Base-by-base conservation (phyloP, 257 asterid genomes). In the Gynochthodes officinalis region DNA sequence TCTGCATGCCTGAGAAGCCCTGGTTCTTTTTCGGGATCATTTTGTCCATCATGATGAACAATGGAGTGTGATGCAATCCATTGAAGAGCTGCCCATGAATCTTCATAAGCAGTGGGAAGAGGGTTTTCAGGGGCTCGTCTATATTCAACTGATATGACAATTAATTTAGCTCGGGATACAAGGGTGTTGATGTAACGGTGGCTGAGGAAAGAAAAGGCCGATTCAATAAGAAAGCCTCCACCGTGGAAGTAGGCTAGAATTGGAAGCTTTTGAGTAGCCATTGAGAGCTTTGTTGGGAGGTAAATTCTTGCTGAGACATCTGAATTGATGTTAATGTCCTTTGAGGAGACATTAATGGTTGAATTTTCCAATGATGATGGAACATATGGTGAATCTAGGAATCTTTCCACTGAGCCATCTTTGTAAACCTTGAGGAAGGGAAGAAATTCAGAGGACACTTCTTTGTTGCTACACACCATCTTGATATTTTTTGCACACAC, bases 291-390 rank as follows among this genome's bases (percentile, higher is more conserved):
- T 7, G 42, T 6, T 11, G 84, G 79, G 49, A 76, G 77, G 78
- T 71, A 81, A 32, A 81, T 77, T 75, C 85, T 75, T n/a, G 85
- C 82, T 2, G 78, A 62, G 64, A 81, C 54, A 16, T 67, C 65
- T 10, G 75, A 61, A 65, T 73, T 60, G 52, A 81, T 75, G 43
- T 6, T 74, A 27, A 78, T 32, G 63, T 81, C 85, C 28, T 81
- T 81, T 11, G 82, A 78, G 21, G 76, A 81, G 21, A 81, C 82
- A 11, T 70, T 66, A 7, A 50, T 70, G 33, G 14, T 0, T 21
- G 52, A 49, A 65, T 74, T 77, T 3, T 67, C 49, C 15, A 16
- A 32, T 3, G 78, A 71, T 21, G 85, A 76, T 14, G 80, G 80
- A 0, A 75, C 82, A 9, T 5, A 21, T 3, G 83, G 78, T 28